Percentiles rank a stretch among this genome's conserved stretches.
Conservation (phyloP, 1,284 basidiomycete genomes). For the Moesziomyces antarcticus region DNA sequence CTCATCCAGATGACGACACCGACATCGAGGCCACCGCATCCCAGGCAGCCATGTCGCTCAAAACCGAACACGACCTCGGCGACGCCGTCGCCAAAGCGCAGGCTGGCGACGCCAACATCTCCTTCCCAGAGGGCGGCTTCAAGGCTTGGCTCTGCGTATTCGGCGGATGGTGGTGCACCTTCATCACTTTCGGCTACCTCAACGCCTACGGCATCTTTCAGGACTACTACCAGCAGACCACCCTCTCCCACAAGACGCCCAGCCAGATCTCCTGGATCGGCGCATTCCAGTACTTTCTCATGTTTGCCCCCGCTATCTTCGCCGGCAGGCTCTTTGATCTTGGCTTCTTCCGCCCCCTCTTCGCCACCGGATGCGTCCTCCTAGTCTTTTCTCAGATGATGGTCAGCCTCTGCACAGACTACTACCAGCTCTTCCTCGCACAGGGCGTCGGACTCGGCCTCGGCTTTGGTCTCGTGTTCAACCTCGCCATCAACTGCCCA, state of each 20-base stretch:
- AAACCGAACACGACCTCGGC: slow-evolving; percentile 38
- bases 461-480: slow-evolving; percentile 51
- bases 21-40: slow-evolving; percentile 35
- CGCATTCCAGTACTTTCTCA: slow-evolving; percentile 51
- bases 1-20: slow-evolving; percentile 23
- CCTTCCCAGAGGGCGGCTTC: slow-evolving; percentile 52
- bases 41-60: slow-evolving; percentile 38
- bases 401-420: slow-evolving; percentile 53
- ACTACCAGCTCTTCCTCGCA: slow-evolving; percentile 58
- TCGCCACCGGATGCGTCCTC: slow-evolving; percentile 33
- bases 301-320: slow-evolving; percentile 41
- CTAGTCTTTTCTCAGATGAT: slow-evolving; percentile 55
- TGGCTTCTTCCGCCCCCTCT: slow-evolving; percentile 43
- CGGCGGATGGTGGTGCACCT: slow-evolving; percentile 48
- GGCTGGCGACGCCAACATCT: slow-evolving; percentile 23
- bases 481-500: slow-evolving; percentile 38
- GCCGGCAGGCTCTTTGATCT: slow-evolving; percentile 52
- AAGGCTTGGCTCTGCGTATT: slow-evolving; percentile 52
- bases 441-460: slow-evolving; percentile 58
- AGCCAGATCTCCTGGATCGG: slow-evolving; percentile 54
- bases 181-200: slow-evolving; percentile 51
- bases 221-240: slow-evolving; percentile 40
- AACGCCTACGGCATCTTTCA: slow-evolving; percentile 56
- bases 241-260: slow-evolving; percentile 35
- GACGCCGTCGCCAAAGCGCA: slow-evolving; percentile 33